A percentile compares a stretch with the other conserved stretches of the same genome.
phyloP scores from a whole-genome alignment of 192 early-diverging fungal species.

The Podochytrium sp. region DNA sequence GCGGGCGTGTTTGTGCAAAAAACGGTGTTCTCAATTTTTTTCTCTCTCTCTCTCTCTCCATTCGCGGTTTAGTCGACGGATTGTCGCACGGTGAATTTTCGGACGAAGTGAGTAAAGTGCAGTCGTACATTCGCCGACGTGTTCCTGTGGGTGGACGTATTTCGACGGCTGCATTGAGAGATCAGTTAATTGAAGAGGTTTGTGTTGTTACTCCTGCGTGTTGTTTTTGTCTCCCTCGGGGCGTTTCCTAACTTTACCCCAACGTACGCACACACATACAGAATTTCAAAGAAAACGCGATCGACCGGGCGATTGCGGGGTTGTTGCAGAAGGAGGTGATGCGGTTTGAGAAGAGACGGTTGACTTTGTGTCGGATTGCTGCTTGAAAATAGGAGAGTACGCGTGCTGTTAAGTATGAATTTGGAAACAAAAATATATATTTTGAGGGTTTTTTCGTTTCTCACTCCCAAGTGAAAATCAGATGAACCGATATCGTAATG shows the following conservation, averaged over 20 bases:
- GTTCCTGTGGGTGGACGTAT: constrained; percentile 82
- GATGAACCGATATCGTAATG: too few species aligned
- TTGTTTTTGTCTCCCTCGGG: not conserved
- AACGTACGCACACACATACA: not conserved
- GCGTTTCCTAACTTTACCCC: not conserved
- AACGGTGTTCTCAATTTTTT: too few species aligned
- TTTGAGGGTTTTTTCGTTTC: too few species aligned
- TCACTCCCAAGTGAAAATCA: too few species aligned
- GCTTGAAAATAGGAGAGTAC: not conserved
- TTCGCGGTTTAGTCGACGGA: constrained; percentile 66
- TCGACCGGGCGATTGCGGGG: constrained; percentile 33
- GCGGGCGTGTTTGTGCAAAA: constrained; percentile 18
- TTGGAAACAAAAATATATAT: too few species aligned
- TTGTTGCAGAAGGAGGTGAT: constrained; percentile 43
- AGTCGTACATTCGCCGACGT: constrained; percentile 82
- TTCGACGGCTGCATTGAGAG: constrained; percentile 62
- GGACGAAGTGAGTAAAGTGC: constrained; percentile 77
- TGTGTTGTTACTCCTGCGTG: not conserved
- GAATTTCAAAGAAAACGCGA: constrained; percentile 49
- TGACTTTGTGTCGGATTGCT: constrained; percentile 19
- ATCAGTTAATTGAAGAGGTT: constrained; percentile 60
- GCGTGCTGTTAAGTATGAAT: not conserved
- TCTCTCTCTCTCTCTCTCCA: not conserved
- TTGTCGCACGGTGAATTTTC: constrained; percentile 75
- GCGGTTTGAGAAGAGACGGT: constrained; percentile 33